Base-by-base conservation (phyloP, 306 rosid genomes). In the Citrullus amarus region DNA sequence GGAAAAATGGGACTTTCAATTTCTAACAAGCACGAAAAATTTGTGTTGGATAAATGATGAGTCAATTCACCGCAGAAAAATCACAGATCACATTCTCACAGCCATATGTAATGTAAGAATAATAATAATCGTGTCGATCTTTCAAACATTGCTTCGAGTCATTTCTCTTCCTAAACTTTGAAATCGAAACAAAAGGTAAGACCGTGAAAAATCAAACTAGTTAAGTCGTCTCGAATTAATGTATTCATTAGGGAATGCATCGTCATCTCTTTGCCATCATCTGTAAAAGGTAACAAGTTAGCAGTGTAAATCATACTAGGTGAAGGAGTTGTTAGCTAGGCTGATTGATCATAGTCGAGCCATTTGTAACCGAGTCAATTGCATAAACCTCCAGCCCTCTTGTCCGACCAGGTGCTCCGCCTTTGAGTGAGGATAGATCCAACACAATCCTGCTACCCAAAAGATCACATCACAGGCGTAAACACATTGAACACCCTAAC, bases 321-420 rank as follows among this genome's bases (percentile, higher is more conserved):
- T 75, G 25, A 78, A 38, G 83, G 51, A 81, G 75, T 56, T 34
- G 87, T 87, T 85, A 88, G 92, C 89, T 86, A 76, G 78, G 85
- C 69, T 74, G 69, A 44, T 84, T 72, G 76, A 84, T 85, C 72
- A 57, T 79, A 2, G 53, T 72, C 76, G 82, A 81, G 71, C 85
- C 88, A 36, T 89, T 88, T 11, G 90, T 75, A 60, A 84, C 74
- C 1, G 88, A 88, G 83, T 79, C 80, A 8, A 81, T 82, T 57
- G 86, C 80, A 55, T 83, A 85, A 34, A 84, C 82, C 50, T 89
- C 84, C 18, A 96, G 88, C 18, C 99, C 99, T 89, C 99, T 86
- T 5, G 99, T 91, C 83, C 99, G 93, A 44, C 93, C 96, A 18
- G 98, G 97, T 2, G 97, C 93, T 6, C 99, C 98, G 0, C 93